Percentiles rank a stretch among this genome's conserved stretches.
Conservation (phyloP, 148 eudicot species). For the Camellia sinensis region DNA sequence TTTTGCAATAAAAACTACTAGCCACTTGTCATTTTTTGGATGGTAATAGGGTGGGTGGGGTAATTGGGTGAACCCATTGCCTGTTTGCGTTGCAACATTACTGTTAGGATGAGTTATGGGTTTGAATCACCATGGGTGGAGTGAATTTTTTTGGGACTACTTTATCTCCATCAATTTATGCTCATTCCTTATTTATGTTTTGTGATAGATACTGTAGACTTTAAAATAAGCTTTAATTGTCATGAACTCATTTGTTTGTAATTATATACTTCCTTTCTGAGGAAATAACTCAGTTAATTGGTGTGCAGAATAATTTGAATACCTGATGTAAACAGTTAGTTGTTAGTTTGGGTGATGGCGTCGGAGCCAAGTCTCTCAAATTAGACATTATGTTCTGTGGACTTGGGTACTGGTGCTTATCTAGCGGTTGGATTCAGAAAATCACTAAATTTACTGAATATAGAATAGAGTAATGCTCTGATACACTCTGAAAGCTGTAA, state of each 20-base stretch:
- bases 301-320: neutral
- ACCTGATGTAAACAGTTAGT: neutral
- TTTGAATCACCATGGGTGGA: neutral
- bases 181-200: no score
- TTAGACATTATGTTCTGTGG: neutral
- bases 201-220: no score
- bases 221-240: no score
- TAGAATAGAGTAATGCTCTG: neutral
- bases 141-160: no score
- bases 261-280: neutral
- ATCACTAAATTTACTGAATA: no score
- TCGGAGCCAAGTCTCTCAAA: neutral
- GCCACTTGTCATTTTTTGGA: neutral
- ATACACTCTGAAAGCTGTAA: neutral
- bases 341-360: neutral
- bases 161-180: no score
- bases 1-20: neutral
- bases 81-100: neutral
- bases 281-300: neutral
- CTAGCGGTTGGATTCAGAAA: no score
- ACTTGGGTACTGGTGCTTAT: no score
- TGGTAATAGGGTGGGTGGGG: conserved; percentile 1
- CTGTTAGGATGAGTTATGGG: neutral
- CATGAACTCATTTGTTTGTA: no score
- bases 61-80: neutral